Percentiles rank a stretch among this genome's conserved stretches.
Evolutionary conservation across 495 filamentous ascomycete genomes (phyloP).

Genomic region (Niebla homalea): DNA sequence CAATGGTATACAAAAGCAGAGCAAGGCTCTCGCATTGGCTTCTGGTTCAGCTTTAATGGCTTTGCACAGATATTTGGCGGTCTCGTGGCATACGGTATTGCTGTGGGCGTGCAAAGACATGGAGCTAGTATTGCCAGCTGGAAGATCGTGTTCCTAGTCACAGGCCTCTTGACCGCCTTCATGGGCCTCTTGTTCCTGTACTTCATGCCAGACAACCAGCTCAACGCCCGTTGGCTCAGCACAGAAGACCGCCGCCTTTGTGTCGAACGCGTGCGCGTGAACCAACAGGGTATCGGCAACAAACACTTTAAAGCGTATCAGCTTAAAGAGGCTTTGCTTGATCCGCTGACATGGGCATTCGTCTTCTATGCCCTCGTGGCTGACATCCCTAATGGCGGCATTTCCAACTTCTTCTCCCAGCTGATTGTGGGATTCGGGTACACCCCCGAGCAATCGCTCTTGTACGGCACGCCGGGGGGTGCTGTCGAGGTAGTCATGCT

Average conservation of each 20-base stretch:
- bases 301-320: constrained; percentile 56
- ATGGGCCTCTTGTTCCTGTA: constrained; percentile 48
- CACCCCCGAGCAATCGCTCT: constrained; percentile 45
- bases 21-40: constrained; percentile 41
- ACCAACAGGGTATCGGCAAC: constrained; percentile 57
- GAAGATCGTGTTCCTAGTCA: constrained; percentile 58
- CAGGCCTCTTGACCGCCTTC: constrained; percentile 44
- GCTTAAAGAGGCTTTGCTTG: constrained; percentile 42
- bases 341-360: constrained; percentile 55
- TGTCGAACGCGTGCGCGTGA: constrained; percentile 46
- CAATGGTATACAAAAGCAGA: constrained; percentile 53
- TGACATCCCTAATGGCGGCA: constrained; percentile 55
- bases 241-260: constrained; percentile 47
- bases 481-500: constrained; percentile 52
- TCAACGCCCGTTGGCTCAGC: constrained; percentile 53
- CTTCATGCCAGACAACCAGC: constrained; percentile 54
- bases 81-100: constrained; percentile 51
- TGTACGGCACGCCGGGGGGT: constrained; percentile 54
- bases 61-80: constrained; percentile 50
- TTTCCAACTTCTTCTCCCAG: constrained; percentile 62
- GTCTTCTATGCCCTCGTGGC: constrained; percentile 47
- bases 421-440: constrained; percentile 43
- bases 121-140: constrained; percentile 44
- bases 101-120: constrained; percentile 38
- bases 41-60: constrained; percentile 55